Conservation (phyloP, 164 flowering plant genomes). For the Vitis labrusca region DNA sequence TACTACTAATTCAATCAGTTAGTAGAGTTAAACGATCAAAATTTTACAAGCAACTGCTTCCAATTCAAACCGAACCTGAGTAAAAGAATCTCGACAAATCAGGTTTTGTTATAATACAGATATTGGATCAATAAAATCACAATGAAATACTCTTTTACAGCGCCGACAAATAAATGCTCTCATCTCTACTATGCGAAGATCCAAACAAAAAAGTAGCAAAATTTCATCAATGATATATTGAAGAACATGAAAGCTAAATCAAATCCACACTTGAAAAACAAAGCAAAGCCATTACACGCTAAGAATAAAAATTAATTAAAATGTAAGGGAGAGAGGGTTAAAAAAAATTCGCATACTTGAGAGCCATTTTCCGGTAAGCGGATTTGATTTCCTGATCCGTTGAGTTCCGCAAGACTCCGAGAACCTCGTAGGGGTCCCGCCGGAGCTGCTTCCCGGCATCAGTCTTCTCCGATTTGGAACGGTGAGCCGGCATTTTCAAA, state of each 20-base stretch:
- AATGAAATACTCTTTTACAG: too few species aligned
- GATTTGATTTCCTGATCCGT: conserved; percentile 87
- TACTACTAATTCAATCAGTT: too few species aligned
- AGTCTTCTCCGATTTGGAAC: conserved; percentile 54
- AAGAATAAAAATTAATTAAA: background rate
- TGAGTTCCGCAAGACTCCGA: conserved; percentile 64
- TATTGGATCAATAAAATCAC: too few species aligned
- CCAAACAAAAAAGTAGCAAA: background rate
- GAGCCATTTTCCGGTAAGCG: conserved; percentile 90
- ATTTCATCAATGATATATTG: background rate
- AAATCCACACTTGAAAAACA: background rate
- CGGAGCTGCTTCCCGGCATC: conserved; percentile 45
- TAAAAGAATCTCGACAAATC: too few species aligned
- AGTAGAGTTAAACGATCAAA: too few species aligned
- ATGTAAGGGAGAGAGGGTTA: background rate
- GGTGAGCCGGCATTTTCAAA: conserved; percentile 52
- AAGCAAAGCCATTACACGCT: background rate
- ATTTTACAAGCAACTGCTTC: too few species aligned
- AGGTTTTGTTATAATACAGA: too few species aligned
- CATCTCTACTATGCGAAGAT: too few species aligned
- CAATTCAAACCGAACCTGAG: too few species aligned
- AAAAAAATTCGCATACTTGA: conserved; percentile 49
- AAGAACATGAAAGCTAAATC: background rate
- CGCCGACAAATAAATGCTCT: too few species aligned
- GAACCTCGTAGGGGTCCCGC: conserved; percentile 87